Evolutionary conservation across 176 grass and related monocot species (phyloP).

Genomic region (Leersia perrieri): DNA sequence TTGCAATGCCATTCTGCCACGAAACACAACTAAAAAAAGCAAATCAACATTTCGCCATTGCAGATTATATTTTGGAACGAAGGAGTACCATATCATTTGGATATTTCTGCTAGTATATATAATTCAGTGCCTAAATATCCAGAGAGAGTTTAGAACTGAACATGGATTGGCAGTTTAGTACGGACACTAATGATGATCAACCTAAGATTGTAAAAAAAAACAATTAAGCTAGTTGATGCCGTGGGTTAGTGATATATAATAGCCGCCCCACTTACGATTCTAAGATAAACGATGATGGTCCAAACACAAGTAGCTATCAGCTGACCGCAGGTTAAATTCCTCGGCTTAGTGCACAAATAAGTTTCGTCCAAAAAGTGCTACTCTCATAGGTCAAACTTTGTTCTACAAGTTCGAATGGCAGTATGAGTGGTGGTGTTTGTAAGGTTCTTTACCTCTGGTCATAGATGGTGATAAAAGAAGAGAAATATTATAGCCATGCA

Average conservation of each 20-base stretch:
- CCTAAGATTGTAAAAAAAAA: not conserved
- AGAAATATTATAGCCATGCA: constrained; percentile 3
- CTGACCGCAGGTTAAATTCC: constrained; percentile 45
- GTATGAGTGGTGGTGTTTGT: constrained; percentile 23
- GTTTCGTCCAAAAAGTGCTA: constrained; percentile 1
- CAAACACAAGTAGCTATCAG: constrained; percentile 8
- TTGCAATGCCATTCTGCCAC: constrained; percentile 17
- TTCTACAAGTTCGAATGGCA: not conserved
- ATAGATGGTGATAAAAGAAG: not conserved
- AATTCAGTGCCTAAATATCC: not conserved
- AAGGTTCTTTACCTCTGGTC: not conserved
- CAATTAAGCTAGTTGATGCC: not conserved
- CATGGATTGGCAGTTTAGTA: not conserved
- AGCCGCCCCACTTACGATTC: constrained; percentile 24
- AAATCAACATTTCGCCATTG: too few species aligned
- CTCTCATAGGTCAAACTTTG: constrained; percentile 39
- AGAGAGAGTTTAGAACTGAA: not conserved
- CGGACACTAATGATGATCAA: not conserved
- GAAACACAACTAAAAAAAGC: too few species aligned
- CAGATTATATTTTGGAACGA: too few species aligned
- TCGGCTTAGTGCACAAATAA: constrained; percentile 28
- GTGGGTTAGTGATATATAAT: constrained; percentile 20
- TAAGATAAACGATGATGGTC: constrained; percentile 23
- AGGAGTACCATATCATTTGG: not conserved
- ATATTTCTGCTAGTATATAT: not conserved